Base-by-base conservation (phyloP, 495 filamentous ascomycete species). In the Aeminium ludgeri region DNA sequence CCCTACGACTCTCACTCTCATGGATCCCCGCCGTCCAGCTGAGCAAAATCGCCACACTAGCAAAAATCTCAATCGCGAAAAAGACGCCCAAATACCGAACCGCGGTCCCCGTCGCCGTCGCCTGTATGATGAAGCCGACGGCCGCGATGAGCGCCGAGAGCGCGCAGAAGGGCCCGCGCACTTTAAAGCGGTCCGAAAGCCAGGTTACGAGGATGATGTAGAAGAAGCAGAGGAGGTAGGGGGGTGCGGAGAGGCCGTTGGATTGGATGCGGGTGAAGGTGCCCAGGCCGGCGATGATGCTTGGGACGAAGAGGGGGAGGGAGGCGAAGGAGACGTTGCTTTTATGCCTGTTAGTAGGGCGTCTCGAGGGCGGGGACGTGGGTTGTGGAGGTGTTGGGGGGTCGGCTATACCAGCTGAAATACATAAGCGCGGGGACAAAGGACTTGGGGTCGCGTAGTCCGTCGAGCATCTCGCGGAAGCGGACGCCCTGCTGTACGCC, bases 231-330 rank as follows among this genome's bases (percentile, higher is more conserved):
- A 81, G 59, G 45, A 92, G 76, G 60, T 82, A 91, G 0, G 82
- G 82, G 2, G 83, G 84, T 0, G 82, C 80, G 10, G 77, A 80
- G 20, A 91, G 74, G 0, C 80, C 83, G 56, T 93, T 85, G 1
- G 83, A 73, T 42, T 79, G 65, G 41, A 86, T 70, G 13, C 67
- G 57, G 7, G 67, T 73, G 58, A 78, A 86, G 76, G 69, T 36
- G 72, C 65, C 10, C 86, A 65, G 40, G 15, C 43, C 20, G 7
- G 16, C 18, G 41, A 54, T 47, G 29, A 54, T 85, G 8, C 79
- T 78, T 0, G 84, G 84, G 1, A 93, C 66, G 54, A 89, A 93
- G 2, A 87, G 80, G 0, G 84, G 82, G 6, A 93, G 69, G 5
- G 80, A 85, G n/a, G 79, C 75, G 58, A 86, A 91, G 42, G 78